Base-by-base conservation (phyloP, 2,329 filamentous ascomycete genomes). In the Alternaria burnsii region DNA sequence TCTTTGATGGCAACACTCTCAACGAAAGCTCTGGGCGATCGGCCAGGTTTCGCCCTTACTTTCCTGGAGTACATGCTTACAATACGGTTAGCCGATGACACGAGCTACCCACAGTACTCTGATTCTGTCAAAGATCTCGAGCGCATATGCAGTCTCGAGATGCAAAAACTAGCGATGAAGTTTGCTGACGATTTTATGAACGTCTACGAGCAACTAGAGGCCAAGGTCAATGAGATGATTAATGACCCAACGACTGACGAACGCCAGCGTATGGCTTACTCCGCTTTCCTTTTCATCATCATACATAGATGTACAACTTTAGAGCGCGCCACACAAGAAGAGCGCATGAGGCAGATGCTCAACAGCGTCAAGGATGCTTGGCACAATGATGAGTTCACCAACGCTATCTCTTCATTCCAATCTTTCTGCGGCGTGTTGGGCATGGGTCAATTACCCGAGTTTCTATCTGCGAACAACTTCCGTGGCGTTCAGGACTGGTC, bases 81-180 rank as follows among this genome's bases (percentile, higher is more conserved):
- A 72, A 93, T 92, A 34, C 90, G 91, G 80, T 88, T 92, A n/a
- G 83, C 86, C 4, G 87, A 92, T 43, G 86, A 91, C 56, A 88
- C 90, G 3, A 87, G 90, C 44, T 87, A 91, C 70, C 85, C 86
- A 41, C 82, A 88, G 3, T 97, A 94, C 77, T 93, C 91, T 14
- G 95, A 98, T 66, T 90, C 94, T 1, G 91, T 97, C 36, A 95
- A 94, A 73, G 92, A 96, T 59, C 84, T 99, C 16, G 93, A 97
- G 75, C 87, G 87, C 4, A 88, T 96, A 72, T 91, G 92, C 70
- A 93, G 93, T 78, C 86, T 93, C 57, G 94, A 99, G 77, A 84
- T 98, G 60, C 93, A 97, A 71, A 88, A 94, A 58, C 84, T 99
- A 41, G 94, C 94, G 7, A 89, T 92, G 63, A 92, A 93, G 71